phyloP scores from a whole-genome alignment of 345 rosid species.

The Dipteronia dyeriana region DNA sequence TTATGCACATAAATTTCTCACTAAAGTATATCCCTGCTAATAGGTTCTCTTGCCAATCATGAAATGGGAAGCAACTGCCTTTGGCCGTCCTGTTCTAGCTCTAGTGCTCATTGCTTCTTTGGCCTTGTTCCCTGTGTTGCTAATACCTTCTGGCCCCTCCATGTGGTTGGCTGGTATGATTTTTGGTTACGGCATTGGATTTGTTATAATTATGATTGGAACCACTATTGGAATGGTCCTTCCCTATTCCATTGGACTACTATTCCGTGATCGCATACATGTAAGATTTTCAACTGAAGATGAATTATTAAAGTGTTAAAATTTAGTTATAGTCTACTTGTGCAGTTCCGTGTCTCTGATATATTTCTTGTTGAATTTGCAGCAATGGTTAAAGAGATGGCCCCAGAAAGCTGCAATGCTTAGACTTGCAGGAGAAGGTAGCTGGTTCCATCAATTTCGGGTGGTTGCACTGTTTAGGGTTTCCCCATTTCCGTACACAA shows the following conservation, averaged over 20 bases:
- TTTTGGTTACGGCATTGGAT: constrained; percentile 92
- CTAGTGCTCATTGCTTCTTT: constrained; percentile 79
- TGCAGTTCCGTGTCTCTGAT: constrained; percentile 8
- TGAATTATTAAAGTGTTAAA: not conserved
- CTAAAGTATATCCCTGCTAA: not conserved
- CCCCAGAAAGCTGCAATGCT: constrained; percentile 82
- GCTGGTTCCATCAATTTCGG: constrained; percentile 90
- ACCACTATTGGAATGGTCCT: constrained; percentile 93
- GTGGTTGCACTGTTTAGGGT: constrained; percentile 89
- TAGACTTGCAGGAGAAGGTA: constrained; percentile 91
- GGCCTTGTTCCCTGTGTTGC: constrained; percentile 88
- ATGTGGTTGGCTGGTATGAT: constrained; percentile 99
- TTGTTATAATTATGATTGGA: constrained; percentile 90
- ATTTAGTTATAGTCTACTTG: not conserved
- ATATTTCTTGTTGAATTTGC: constrained; percentile 27
- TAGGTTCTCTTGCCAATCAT: constrained; percentile 76
- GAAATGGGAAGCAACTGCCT: constrained; percentile 99
- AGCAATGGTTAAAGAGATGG: constrained; percentile 98
- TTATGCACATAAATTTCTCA: not conserved
- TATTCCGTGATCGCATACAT: constrained; percentile 87
- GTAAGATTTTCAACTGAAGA: constrained; percentile 42
- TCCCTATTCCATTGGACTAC: constrained; percentile 76
- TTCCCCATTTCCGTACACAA: constrained; percentile 97
- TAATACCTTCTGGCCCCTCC: constrained; percentile 98
- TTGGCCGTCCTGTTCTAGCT: constrained; percentile 94